Conservation (phyloP, 1,284 basidiomycete genomes). For the Leccinum variabile region DNA sequence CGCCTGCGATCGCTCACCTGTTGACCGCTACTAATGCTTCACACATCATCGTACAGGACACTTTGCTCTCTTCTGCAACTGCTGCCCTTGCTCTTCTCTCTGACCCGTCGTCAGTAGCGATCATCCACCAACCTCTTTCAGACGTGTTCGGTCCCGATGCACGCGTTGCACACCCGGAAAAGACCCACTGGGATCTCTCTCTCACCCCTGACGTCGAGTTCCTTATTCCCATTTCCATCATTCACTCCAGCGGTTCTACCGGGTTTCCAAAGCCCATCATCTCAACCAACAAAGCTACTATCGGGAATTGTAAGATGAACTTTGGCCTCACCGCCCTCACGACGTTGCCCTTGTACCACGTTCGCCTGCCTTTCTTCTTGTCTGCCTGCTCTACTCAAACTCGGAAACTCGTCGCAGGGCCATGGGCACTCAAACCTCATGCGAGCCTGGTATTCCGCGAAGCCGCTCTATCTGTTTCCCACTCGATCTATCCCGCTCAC, state of each 20-base stretch:
- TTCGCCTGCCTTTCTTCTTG: conserved; percentile 26
- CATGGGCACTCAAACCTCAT: conserved; percentile 29
- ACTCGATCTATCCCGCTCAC: conserved; percentile 52
- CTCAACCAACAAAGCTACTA: conserved; percentile 40
- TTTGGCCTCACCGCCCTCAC: conserved; percentile 47
- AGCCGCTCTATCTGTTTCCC: conserved; percentile 51
- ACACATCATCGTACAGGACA: conserved; percentile 39
- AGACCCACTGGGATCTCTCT: conserved; percentile 36
- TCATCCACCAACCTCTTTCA: conserved; percentile 27
- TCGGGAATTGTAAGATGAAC: conserved; percentile 42
- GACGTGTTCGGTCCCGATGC: conserved; percentile 18
- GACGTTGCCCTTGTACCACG: conserved; percentile 44
- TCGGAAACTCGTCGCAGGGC: conserved; percentile 12
- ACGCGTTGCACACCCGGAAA: conserved; percentile 35
- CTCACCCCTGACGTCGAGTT: conserved; percentile 37
- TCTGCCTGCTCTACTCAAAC: conserved; percentile 1
- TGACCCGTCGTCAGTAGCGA: conserved; percentile 23
- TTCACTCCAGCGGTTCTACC: conserved; percentile 63
- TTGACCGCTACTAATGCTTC: conserved; percentile 47
- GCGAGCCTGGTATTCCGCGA: conserved; percentile 41
- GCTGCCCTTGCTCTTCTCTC: conserved; percentile 19
- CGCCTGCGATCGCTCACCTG: conserved; percentile 56
- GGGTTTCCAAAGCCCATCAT: conserved; percentile 48
- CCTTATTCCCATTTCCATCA: conserved; percentile 40
- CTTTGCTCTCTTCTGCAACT: conserved; percentile 14